A percentile compares a stretch with the other conserved stretches of the same genome.
These are phyloP conservation scores for Clonostachys solani DNA, from an alignment of 2,329 filamentous ascomycete species.

Conservation along the genomic window DNA sequence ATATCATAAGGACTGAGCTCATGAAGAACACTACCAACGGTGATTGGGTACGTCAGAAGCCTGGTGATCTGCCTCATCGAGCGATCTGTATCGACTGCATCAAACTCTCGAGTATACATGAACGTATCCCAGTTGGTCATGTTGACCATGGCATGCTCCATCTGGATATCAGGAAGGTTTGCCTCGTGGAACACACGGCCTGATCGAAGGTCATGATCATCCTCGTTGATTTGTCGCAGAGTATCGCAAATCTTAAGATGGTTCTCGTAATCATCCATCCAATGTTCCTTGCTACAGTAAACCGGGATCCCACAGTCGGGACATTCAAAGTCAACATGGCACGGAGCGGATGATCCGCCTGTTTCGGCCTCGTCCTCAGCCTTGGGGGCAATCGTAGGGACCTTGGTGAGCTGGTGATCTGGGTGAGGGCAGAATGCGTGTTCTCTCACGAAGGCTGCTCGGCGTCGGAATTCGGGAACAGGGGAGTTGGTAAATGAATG, in stretches of 20 bases:
- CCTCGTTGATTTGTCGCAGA: slow-evolving; percentile 90
- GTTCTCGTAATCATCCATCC: slow-evolving; percentile 91
- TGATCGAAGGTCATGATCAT: slow-evolving; percentile 90
- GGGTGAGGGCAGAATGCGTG: slow-evolving; percentile 94
- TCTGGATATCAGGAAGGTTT: slow-evolving; percentile 81
- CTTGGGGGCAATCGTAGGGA: slow-evolving; percentile 61
- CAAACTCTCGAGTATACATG: slow-evolving; percentile 86
- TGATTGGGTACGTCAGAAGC: slow-evolving; percentile 89
- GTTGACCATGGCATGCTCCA: slow-evolving; percentile 90
- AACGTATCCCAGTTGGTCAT: slow-evolving; percentile 99
- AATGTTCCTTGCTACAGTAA: slow-evolving; percentile 91
- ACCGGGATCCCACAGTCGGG: slow-evolving; percentile 93
- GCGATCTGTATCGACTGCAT: slow-evolving; percentile 85
- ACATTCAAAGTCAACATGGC: slow-evolving; percentile 89
- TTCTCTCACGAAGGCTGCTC: slow-evolving; percentile 87
- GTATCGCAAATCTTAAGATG: slow-evolving; percentile 92
- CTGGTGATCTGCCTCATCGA: slow-evolving; percentile 90
- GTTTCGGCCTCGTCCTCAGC: slow-evolving; percentile 54
- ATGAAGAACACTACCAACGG: slow-evolving; percentile 85
- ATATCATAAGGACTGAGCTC: slow-evolving; percentile 92
- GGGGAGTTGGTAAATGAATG: slow-evolving; percentile 89
- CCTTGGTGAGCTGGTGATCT: slow-evolving; percentile 72
- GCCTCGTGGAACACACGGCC: slow-evolving; percentile 93
- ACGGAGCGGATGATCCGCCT: slow-evolving; percentile 52
- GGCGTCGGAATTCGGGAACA: slow-evolving; percentile 78